These are phyloP conservation scores for Scenedesmus sp. DNA, from an alignment of 163 green algal species.

Conservation along the genomic window DNA sequence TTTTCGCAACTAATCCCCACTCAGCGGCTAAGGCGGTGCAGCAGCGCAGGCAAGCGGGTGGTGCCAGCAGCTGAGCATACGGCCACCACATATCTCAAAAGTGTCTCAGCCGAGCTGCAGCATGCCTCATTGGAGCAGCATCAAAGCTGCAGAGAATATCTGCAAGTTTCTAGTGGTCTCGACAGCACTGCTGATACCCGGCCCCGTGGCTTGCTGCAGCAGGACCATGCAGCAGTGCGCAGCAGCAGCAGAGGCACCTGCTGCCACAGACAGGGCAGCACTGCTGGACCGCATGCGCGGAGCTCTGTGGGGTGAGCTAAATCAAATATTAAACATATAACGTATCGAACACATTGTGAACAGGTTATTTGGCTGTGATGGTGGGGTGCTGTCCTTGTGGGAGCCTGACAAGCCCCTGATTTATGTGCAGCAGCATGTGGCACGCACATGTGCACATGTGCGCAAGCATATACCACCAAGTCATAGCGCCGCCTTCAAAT, in stretches of 20 bases:
- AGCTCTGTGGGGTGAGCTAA: constrained; percentile 62
- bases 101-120: not conserved
- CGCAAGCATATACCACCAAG: not conserved
- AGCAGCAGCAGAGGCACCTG: constrained; percentile 29
- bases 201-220: not conserved
- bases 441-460: not conserved
- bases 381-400: too few relatives aligned
- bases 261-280: not conserved
- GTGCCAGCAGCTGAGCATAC: not conserved
- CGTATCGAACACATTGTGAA: not conserved
- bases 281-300: constrained; percentile 67
- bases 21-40: not conserved
- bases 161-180: not conserved
- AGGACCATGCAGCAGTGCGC: constrained; percentile 39
- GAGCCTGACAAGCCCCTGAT: too few relatives aligned
- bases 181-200: not conserved
- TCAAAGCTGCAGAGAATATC: not conserved
- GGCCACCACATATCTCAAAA: constrained; percentile 21
- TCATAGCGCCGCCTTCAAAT: not conserved
- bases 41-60: constrained; percentile 26
- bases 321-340: not conserved
- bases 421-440: not conserved
- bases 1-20: not conserved
- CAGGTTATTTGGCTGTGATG: too few relatives aligned
- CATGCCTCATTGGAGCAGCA: not conserved